Percentiles rank a stretch among this genome's conserved stretches.
Evolutionary conservation across 2,329 filamentous ascomycete species (phyloP).

Genomic region (Didymella pinodella): DNA sequence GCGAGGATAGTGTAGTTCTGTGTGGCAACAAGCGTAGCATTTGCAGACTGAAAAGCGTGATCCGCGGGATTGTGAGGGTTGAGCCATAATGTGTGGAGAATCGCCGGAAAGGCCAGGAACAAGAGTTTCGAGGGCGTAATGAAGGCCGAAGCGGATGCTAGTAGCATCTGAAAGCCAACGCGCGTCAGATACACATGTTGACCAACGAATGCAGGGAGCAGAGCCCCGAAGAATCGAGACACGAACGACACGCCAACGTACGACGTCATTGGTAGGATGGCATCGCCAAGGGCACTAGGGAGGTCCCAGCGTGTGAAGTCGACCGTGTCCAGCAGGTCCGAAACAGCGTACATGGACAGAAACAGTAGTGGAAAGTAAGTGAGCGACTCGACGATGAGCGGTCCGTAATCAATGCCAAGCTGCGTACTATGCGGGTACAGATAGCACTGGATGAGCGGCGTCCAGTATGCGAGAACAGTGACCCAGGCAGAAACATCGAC

Average conservation of each 20-base stretch:
- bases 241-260: constrained; percentile 68
- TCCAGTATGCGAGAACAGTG: constrained; percentile 77
- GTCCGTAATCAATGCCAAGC: constrained; percentile 75
- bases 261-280: constrained; percentile 69
- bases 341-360: constrained; percentile 50
- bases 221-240: constrained; percentile 52
- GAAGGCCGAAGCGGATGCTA: constrained; percentile 70
- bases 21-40: constrained; percentile 66
- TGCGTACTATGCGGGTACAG: constrained; percentile 71
- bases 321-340: constrained; percentile 66
- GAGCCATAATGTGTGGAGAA: constrained; percentile 73
- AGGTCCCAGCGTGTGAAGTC: constrained; percentile 64
- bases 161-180: constrained; percentile 72
- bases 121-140: constrained; percentile 74
- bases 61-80: constrained; percentile 77
- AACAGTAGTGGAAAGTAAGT: constrained; percentile 68
- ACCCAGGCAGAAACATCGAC: constrained; percentile 62
- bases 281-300: constrained; percentile 67
- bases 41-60: constrained; percentile 67
- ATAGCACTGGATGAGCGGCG: constrained; percentile 75
- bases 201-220: constrained; percentile 64
- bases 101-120: constrained; percentile 72
- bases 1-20: constrained; percentile 80
- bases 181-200: constrained; percentile 71
- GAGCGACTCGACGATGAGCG: constrained; percentile 74